Evolutionary conservation across 2,329 filamentous ascomycete genomes (phyloP).

Genomic region (Aschersonia sp.): DNA sequence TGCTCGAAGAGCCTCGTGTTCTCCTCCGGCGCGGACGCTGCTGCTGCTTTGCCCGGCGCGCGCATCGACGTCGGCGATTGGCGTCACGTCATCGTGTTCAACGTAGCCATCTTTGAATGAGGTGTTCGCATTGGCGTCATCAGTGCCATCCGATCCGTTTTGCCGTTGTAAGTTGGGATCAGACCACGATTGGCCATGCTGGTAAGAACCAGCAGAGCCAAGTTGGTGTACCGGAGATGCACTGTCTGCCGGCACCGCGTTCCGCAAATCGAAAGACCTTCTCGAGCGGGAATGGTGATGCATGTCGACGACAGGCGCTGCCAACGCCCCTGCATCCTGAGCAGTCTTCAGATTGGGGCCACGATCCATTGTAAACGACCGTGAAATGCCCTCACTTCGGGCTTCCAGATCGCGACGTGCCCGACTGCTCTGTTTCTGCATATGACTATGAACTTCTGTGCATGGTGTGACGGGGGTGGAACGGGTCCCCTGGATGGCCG

Average conservation of each 20-base stretch:
- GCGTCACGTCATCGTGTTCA: not conserved
- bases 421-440: slow-evolving; percentile 27
- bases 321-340: slow-evolving; percentile 46
- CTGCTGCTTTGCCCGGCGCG: not conserved
- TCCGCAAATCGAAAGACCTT: slow-evolving; percentile 26
- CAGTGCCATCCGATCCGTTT: too few relatives aligned
- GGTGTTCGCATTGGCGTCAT: not conserved
- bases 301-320: slow-evolving; percentile 30
- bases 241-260: slow-evolving; percentile 12
- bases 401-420: slow-evolving; percentile 25
- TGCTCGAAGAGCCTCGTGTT: not conserved
- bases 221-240: slow-evolving; percentile 19
- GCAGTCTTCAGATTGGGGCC: slow-evolving; percentile 44
- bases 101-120: not conserved
- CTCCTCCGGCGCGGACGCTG: not conserved
- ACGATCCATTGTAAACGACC: slow-evolving; percentile 51
- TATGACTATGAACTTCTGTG: slow-evolving; percentile 18
- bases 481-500: slow-evolving; percentile 11
- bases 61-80: not conserved
- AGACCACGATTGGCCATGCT: too few relatives aligned
- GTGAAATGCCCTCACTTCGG: slow-evolving; percentile 29
- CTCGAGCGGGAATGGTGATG: slow-evolving; percentile 27
- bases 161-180: too few relatives aligned
- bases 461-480: slow-evolving; percentile 22
- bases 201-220: slow-evolving; percentile 10